phyloP scores from a whole-genome alignment of 1,139 yeast species.

The Yamadazyma diospyri region DNA sequence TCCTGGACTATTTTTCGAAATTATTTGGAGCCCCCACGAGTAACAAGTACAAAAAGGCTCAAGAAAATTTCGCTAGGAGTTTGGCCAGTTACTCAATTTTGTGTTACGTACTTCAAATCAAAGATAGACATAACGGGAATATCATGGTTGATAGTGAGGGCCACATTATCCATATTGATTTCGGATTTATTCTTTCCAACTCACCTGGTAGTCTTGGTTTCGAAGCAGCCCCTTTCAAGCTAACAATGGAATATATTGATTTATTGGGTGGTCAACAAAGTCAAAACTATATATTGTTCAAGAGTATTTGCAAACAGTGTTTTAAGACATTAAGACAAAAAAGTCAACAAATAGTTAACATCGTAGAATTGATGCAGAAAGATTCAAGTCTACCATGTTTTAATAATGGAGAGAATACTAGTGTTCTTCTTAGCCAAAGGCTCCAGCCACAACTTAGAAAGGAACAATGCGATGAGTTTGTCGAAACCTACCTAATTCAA shows the following conservation, averaged over 20 bases:
- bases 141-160: constrained; percentile 93
- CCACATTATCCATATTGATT: constrained; percentile 92
- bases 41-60: constrained; percentile 61
- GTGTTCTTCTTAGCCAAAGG: constrained; percentile 72
- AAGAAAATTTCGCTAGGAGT: constrained; percentile 77
- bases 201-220: constrained; percentile 96
- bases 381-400: constrained; percentile 91
- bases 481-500: constrained; percentile 67
- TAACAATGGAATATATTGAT: constrained; percentile 84
- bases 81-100: constrained; percentile 87
- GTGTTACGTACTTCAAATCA: constrained; percentile 84
- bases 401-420: constrained; percentile 80
- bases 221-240: constrained; percentile 94
- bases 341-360: constrained; percentile 66
- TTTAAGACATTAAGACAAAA: constrained; percentile 69
- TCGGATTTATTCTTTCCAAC: constrained; percentile 87
- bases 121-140: constrained; percentile 95
- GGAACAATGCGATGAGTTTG: constrained; percentile 70
- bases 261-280: constrained; percentile 76
- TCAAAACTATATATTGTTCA: constrained; percentile 55
- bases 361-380: constrained; percentile 91
- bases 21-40: constrained; percentile 64
- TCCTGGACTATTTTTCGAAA: constrained; percentile 72
- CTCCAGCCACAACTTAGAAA: constrained; percentile 74
- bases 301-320: constrained; percentile 60